Conservation (phyloP, 768 basidiomycete species). For the Hypsizygus marmoreus region DNA sequence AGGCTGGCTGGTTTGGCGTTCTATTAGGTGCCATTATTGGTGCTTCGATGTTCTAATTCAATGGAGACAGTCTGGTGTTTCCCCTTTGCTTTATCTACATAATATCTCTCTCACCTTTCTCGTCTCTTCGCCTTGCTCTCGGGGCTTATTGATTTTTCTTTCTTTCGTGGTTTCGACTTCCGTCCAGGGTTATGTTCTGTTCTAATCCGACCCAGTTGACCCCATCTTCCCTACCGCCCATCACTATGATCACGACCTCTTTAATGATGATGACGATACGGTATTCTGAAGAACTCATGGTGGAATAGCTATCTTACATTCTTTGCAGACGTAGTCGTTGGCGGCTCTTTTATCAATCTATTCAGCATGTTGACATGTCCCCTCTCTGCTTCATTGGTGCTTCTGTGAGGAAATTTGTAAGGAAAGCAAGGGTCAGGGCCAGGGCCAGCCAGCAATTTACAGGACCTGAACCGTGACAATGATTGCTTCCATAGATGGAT, state of each 20-base stretch:
- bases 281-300: conserved; percentile 3
- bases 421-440: too few relatives aligned
- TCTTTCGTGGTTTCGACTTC: background rate
- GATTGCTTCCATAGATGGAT: too few relatives aligned
- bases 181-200: conserved; percentile 5
- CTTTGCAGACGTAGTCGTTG: conserved; percentile 13
- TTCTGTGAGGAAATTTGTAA: too few relatives aligned
- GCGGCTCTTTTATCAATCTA: background rate
- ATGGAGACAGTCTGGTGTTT: conserved; percentile 6
- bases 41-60: conserved; percentile 36
- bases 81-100: background rate
- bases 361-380: too few relatives aligned
- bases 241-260: conserved; percentile 8
- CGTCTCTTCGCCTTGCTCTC: conserved; percentile 5
- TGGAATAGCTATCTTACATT: conserved; percentile 20
- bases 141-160: too few relatives aligned
- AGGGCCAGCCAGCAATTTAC: too few relatives aligned
- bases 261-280: conserved; percentile 15
- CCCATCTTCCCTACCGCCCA: conserved; percentile 1
- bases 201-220: conserved; percentile 15
- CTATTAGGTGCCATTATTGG: conserved; percentile 37
- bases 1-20: conserved; percentile 35
- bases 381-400: too few relatives aligned
- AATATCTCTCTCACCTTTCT: background rate
- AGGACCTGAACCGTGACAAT: too few relatives aligned